Evolutionary conservation across 2,329 filamentous ascomycete genomes (phyloP).

Genomic region (Magnaporthales sp.): DNA sequence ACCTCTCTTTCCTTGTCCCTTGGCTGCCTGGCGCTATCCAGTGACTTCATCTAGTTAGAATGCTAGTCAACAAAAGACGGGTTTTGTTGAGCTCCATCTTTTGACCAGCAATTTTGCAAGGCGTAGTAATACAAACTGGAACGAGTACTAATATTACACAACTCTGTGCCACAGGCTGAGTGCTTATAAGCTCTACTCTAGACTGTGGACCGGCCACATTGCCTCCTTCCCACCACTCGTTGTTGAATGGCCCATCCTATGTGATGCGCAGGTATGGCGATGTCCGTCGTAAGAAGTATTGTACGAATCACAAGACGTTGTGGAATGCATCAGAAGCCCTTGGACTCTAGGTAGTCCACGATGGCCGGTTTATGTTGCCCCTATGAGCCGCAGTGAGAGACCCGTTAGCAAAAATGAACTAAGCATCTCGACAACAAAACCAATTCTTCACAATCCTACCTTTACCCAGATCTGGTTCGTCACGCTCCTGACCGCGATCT

Average conservation of each 20-base stretch:
- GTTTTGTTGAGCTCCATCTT: background rate
- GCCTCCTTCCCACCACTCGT: background rate
- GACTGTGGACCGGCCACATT: background rate
- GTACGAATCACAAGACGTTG: background rate
- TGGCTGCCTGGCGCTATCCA: background rate
- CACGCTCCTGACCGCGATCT: constrained; percentile 45
- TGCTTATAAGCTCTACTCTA: background rate
- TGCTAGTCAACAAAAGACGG: background rate
- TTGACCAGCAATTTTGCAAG: background rate
- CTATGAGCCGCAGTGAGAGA: background rate
- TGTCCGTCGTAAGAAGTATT: background rate
- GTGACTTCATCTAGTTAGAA: background rate
- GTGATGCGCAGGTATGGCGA: background rate
- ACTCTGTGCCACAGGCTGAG: background rate
- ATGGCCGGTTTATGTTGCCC: background rate
- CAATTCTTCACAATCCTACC: constrained; percentile 32
- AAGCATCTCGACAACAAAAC: background rate
- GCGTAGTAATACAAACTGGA: background rate
- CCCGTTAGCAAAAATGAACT: background rate
- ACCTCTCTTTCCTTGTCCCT: background rate
- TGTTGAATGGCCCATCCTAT: background rate
- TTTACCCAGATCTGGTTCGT: constrained; percentile 71
- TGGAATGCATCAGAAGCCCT: background rate
- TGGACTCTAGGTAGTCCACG: background rate
- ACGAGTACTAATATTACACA: background rate